These are phyloP conservation scores for Stentor roeselii DNA, from an alignment of 73 alveolate genomes.

Conservation along the genomic window DNA sequence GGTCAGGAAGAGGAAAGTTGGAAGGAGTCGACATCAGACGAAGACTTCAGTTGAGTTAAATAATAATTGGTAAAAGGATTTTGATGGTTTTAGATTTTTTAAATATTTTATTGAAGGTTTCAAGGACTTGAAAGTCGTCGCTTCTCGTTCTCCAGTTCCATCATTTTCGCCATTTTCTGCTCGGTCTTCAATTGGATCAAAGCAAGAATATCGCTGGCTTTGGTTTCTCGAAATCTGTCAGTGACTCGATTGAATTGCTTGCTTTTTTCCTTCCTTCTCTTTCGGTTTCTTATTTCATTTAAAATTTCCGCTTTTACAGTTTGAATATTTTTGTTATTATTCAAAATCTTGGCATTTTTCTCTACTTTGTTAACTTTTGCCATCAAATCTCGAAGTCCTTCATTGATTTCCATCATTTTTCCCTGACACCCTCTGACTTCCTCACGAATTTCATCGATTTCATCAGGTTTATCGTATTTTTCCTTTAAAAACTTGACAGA, in stretches of 20 bases:
- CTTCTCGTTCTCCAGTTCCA: background rate
- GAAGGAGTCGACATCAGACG: too few species aligned
- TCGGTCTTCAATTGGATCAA: constrained; percentile 4
- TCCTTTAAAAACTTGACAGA: background rate
- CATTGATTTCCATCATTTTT: background rate
- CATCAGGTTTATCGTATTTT: background rate
- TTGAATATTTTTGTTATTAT: too few species aligned
- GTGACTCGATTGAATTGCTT: background rate
- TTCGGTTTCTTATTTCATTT: background rate
- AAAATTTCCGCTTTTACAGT: background rate
- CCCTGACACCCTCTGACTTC: background rate
- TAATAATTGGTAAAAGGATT: too few species aligned
- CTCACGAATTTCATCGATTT: background rate
- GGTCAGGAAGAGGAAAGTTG: too few species aligned
- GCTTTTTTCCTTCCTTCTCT: background rate
- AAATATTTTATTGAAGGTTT: too few species aligned
- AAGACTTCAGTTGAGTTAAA: too few species aligned
- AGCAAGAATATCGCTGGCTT: background rate
- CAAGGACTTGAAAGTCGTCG: too few species aligned
- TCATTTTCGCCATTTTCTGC: background rate
- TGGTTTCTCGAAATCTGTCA: background rate
- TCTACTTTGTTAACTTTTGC: background rate
- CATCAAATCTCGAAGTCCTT: too few species aligned
- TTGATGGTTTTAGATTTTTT: too few species aligned
- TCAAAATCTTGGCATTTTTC: background rate